Conservation (phyloP, 176 grass and related monocot genomes). For the Sorghum bicolor region DNA sequence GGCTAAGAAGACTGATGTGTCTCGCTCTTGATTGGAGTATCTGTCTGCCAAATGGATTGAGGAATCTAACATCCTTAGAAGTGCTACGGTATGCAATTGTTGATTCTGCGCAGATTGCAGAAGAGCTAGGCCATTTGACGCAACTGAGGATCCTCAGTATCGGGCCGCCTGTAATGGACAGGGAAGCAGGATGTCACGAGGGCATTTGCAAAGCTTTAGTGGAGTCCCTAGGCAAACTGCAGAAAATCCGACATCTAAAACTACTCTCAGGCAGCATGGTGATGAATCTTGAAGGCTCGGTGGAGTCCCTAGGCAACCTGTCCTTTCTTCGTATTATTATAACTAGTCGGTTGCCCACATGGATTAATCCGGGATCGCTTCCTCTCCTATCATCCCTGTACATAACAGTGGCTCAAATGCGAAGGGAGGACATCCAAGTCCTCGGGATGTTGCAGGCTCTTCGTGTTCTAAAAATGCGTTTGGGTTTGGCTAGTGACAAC, state of each 20-base stretch:
- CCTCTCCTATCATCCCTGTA: not conserved
- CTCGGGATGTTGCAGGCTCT: not conserved
- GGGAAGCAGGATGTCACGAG: not conserved
- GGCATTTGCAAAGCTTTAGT: not conserved
- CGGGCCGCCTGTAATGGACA: no score
- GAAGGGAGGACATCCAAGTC: not conserved
- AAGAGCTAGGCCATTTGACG: not conserved
- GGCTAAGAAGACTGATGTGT: not conserved
- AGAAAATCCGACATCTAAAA: not conserved
- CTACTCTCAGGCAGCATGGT: fast-evolving
- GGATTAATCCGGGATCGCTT: not conserved
- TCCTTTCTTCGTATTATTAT: fast-evolving
- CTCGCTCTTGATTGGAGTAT: not conserved
- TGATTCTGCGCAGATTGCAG: not conserved
- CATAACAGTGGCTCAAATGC: not conserved
- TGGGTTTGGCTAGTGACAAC: fast-evolving
- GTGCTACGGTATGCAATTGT: fast-evolving
- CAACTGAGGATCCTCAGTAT: not conserved
- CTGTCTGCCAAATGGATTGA: not conserved
- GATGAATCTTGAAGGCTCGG: not conserved
- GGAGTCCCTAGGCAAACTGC: not conserved
- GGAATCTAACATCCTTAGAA: not conserved
- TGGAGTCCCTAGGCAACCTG: not conserved
- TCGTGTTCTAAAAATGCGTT: fast-evolving
- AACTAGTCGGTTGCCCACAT: not conserved